Base-by-base conservation (phyloP, 225 moss, liverwort and hornwort genomes). In the Antitrichia curtipendula region DNA sequence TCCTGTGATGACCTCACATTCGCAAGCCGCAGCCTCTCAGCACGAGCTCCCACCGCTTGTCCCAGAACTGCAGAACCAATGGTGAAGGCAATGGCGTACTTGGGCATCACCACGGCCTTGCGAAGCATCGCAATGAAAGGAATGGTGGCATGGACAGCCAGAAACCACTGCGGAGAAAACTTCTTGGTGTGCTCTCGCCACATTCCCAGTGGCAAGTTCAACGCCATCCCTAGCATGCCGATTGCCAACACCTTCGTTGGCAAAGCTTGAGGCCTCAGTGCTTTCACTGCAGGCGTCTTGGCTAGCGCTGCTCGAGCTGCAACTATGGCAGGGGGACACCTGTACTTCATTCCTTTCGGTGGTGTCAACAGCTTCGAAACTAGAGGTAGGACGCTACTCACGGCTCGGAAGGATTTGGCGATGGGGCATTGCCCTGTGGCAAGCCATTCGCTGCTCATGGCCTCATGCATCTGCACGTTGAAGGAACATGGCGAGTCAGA, bases 31-130 rank as follows among this genome's bases (percentile, higher is more conserved):
- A 95, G 92, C 77, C 93, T 92, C 92, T 99, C 98, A 25, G 97
- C 98, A 40, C 98, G 94, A 54, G 98, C 95, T 84, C 98, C 98
- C 76, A 99, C 92, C 0, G 96, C 98, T 91, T 99, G 98, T 45
- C 98, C 98, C 32, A 99, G 84, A 45, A 99, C 95, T 12, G 98
- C 97, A 81, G 98, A 96, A 22, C 93, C 98, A 52, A 99, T 96
- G 17, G 98, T 99, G 89, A 97, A 99, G 62, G 95, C 97, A 4
- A 99, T 95, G 15, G 97, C 98, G 83, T 95, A 95, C 90, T 99
- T 99, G 38, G 98, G 98, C 98, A 99, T 97, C 78, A 96, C 96
- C 43, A 99, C 97, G 29, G 98, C 98, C 76, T 99, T 99, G 87
- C 98, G 89, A 41, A 99, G 90, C 98, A 99, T 99, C 15, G 98